Evolutionary conservation across 2,329 filamentous ascomycete species (phyloP).

Genomic region (Leptographium radiaticola): DNA sequence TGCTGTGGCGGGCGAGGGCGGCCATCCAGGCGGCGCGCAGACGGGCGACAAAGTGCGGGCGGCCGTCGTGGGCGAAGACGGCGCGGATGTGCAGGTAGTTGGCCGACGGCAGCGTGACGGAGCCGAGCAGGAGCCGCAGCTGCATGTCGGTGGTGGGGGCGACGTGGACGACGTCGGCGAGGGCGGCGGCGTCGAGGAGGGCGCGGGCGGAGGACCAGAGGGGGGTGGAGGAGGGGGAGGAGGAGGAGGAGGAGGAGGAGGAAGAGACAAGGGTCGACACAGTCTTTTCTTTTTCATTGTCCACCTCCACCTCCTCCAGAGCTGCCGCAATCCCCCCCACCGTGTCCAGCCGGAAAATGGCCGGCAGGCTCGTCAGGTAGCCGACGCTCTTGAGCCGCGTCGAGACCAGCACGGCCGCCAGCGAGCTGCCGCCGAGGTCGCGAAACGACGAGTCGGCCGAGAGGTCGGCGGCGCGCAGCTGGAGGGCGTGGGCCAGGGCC

Average conservation of each 20-base stretch:
- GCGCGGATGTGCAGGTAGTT: background rate
- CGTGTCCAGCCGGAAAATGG: background rate
- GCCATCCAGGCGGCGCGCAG: background rate
- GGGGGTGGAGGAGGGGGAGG: background rate
- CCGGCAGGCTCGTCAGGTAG: background rate
- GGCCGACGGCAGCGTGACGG: background rate
- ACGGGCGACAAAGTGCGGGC: background rate
- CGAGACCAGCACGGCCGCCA: background rate
- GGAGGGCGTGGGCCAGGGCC: background rate
- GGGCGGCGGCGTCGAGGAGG: too few relatives aligned
- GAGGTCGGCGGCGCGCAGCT: background rate
- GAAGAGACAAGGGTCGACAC: too few relatives aligned
- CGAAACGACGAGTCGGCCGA: background rate
- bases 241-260: too few relatives aligned
- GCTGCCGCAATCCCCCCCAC: background rate
- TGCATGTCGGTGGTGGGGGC: background rate
- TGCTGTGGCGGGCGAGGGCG: background rate
- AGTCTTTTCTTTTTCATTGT: too few relatives aligned
- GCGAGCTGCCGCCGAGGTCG: background rate
- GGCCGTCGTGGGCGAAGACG: background rate
- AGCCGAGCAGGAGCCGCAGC: background rate
- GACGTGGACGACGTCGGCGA: too few relatives aligned
- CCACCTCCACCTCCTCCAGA: too few relatives aligned
- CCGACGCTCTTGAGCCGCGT: background rate
- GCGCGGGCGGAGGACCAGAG: too few relatives aligned